Conservation (phyloP, 495 filamentous ascomycete genomes). For the Penicillium herquei region DNA sequence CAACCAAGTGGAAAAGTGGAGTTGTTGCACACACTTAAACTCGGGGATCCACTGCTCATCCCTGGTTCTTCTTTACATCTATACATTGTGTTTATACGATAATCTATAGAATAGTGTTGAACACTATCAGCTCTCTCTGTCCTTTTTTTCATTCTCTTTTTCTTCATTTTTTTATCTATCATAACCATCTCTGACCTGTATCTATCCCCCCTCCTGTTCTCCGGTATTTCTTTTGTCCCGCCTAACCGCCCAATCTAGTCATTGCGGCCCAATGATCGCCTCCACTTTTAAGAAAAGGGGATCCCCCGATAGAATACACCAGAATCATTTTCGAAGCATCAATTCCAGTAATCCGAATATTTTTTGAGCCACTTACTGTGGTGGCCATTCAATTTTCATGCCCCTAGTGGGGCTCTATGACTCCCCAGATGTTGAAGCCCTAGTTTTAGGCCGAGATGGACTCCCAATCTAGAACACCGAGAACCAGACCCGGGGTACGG, state of each 20-base stretch:
- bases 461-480: no score
- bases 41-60: slow-evolving; percentile 8
- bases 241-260: slow-evolving; percentile 15
- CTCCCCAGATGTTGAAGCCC: no score
- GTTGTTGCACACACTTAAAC: slow-evolving; percentile 3
- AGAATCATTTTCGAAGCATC: not conserved
- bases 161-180: not conserved
- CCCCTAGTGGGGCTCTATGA: no score
- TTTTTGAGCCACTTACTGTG: no score
- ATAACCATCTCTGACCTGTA: no score
- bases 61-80: slow-evolving; percentile 3
- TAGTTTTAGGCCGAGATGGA: no score
- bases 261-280: slow-evolving; percentile 30
- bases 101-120: not conserved
- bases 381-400: no score
- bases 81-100: not conserved
- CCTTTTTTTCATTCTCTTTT: not conserved
- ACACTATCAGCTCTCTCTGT: not conserved
- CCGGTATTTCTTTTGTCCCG: no score
- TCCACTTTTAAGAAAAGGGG: slow-evolving; percentile 8
- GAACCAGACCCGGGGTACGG: no score
- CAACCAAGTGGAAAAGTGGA: slow-evolving; percentile 7
- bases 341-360: no score
- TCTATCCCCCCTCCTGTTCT: no score
- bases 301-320: not conserved